Evolutionary conservation across 495 filamentous ascomycete species (phyloP).

Genomic region (Aspergillus indologenus): DNA sequence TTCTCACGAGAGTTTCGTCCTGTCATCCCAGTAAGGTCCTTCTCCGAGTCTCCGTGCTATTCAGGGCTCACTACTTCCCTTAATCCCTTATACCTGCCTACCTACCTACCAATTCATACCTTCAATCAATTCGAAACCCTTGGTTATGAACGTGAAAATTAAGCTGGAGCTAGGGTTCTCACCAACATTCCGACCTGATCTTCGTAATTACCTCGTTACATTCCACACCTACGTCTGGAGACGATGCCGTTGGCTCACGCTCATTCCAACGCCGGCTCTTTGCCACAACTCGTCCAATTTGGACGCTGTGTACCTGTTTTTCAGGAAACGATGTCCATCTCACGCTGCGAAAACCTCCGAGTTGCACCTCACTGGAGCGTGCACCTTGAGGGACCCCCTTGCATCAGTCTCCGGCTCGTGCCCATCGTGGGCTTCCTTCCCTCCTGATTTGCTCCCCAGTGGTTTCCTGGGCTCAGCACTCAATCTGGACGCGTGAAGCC

Average conservation of each 20-base stretch:
- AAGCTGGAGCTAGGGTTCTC: constrained; percentile 19
- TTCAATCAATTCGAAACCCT: constrained; percentile 17
- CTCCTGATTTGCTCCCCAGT: constrained; percentile 47
- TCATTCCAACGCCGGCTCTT: constrained; percentile 34
- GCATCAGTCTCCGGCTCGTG: constrained; percentile 32
- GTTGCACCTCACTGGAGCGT: constrained; percentile 40
- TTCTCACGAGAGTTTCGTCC: constrained; percentile 11
- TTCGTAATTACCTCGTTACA: constrained; percentile 18
- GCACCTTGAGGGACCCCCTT: constrained; percentile 38
- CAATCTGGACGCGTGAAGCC: constrained; percentile 35
- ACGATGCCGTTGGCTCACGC: constrained; percentile 25
- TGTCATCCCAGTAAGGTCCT: constrained; percentile 21
- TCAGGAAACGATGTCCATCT: constrained; percentile 24
- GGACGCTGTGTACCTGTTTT: constrained; percentile 26
- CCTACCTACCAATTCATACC: constrained; percentile 2
- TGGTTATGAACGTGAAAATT: constrained; percentile 22
- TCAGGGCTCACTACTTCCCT: constrained; percentile 18
- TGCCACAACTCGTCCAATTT: constrained; percentile 29
- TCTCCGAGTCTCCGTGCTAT: constrained; percentile 18
- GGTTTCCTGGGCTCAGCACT: constrained; percentile 31
- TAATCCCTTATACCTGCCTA: constrained; percentile 17
- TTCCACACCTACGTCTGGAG: constrained; percentile 20
- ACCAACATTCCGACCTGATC: constrained; percentile 38
- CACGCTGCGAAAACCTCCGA: constrained; percentile 43
- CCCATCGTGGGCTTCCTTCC: constrained; percentile 36